Evolutionary conservation across 805 yeast genomes (phyloP), one percentile per base, ranked within the genome.

Genomic region (Candida montana): DNA sequence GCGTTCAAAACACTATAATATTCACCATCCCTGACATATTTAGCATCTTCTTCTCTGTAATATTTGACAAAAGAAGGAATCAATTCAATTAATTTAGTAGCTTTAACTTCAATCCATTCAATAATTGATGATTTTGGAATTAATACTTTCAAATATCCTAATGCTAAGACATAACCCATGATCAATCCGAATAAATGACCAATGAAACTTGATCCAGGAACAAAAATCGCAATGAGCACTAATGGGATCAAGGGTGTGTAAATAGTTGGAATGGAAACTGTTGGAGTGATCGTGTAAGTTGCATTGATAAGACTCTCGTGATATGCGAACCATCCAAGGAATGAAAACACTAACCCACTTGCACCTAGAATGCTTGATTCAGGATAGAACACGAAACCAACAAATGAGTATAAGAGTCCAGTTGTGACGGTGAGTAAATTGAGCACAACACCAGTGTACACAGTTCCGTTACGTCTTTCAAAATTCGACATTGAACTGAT

Each of bases 381-480:
- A 10, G 84, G 83, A 45, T 67, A 78, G 13, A 83, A 63, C 1
- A 64, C 31, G 4, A 54, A 47, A 1, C 69, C 68, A 12, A 64
- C 29, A 5, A 62, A 18, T 33, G 49, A 50, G 44, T 54, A 53
- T 9, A 49, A 35, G 3, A 56, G 29, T 4, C 83, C 96, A 2
- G 91, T 72, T 4, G 77, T 60, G 2, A 82, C 79, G 2, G 95
- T 85, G 37, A 83, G 61, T 20, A 84, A 55, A 58, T 87, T 88
- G 42, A 89, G 65, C 13, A 88, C 80, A 35, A 89, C 68, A 4
- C 95, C 96, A 4, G 95, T 83, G 60, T 86, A 77, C 3, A 88
- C 83, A 0, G 97, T 87, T 6, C 96, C 97, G 54, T 86, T 82
- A 18, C 63, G 58, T 42, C 71, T 65, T 66, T 88, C 96, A 60